Conservation (phyloP, 1,139 yeast species). For the Geotrichum armillariae region DNA sequence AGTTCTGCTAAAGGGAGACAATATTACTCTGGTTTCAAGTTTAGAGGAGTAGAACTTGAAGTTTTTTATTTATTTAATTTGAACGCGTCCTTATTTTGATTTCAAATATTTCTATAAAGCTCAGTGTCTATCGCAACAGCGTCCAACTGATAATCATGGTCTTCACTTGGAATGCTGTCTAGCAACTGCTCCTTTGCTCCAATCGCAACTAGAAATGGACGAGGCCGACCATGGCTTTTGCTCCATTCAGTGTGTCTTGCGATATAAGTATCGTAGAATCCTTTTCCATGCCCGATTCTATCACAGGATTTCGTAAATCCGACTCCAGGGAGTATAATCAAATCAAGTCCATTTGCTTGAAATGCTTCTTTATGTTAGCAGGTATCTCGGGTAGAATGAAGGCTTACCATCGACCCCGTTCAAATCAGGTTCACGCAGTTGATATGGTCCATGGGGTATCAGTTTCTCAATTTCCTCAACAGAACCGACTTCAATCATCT, state of each 20-base stretch:
- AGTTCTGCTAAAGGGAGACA: conserved; percentile 88
- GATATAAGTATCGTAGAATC: conserved; percentile 83
- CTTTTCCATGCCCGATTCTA: conserved; percentile 91
- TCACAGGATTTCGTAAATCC: conserved; percentile 60
- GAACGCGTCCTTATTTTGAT: not conserved
- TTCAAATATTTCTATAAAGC: conserved; percentile 8
- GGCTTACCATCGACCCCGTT: conserved; percentile 27
- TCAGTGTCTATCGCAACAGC: conserved; percentile 48
- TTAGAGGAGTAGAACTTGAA: conserved; percentile 38
- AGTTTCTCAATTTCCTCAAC: conserved; percentile 48
- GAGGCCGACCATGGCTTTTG: conserved; percentile 17
- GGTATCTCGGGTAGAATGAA: not conserved
- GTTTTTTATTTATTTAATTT: conserved; percentile 4
- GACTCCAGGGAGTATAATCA: conserved; percentile 81
- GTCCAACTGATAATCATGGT: conserved; percentile 70
- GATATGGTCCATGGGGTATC: conserved; percentile 67
- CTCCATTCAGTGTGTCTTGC: conserved; percentile 47
- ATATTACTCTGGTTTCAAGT: conserved; percentile 76
- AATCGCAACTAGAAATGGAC: conserved; percentile 49
- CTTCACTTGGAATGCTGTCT: conserved; percentile 58
- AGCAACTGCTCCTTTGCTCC: conserved; percentile 74
- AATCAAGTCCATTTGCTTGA: conserved; percentile 52
- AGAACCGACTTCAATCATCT: conserved; percentile 53
- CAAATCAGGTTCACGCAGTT: conserved; percentile 62
- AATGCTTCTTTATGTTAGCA: no score